These are phyloP conservation scores for Aspergillus kassunensis DNA, from an alignment of 495 filamentous ascomycete species.

Conservation along the genomic window DNA sequence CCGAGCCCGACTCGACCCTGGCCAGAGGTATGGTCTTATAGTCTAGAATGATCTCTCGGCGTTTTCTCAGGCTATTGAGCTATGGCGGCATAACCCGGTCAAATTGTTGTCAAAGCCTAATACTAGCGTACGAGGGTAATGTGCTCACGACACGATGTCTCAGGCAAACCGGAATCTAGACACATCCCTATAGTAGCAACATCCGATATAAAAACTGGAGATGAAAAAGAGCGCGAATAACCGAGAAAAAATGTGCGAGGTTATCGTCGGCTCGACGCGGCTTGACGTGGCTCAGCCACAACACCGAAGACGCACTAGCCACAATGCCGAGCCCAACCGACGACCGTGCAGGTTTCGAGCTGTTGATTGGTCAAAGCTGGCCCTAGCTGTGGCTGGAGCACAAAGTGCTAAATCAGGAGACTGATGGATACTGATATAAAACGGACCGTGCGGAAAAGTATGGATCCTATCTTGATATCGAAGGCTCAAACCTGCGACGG, in stretches of 20 bases:
- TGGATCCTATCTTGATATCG: not conserved
- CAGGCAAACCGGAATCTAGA: too few relatives aligned
- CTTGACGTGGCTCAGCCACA: too few relatives aligned
- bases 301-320: not conserved
- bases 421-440: conserved; percentile 1
- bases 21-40: too few relatives aligned
- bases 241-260: not conserved
- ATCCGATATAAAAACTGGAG: not conserved
- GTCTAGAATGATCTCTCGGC: too few relatives aligned
- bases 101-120: too few relatives aligned
- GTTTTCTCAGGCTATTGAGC: too few relatives aligned
- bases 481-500: not conserved
- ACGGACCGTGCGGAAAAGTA: conserved; percentile 10
- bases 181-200: too few relatives aligned
- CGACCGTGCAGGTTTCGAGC: not conserved
- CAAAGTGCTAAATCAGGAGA: conserved; percentile 1
- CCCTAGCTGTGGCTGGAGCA: conserved; percentile 4
- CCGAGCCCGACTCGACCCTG: too few relatives aligned
- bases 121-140: too few relatives aligned
- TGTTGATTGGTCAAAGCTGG: not conserved
- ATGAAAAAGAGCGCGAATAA: conserved; percentile 3
- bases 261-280: conserved; percentile 1
- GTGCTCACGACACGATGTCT: too few relatives aligned
- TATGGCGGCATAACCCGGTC: too few relatives aligned
- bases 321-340: conserved; percentile 7